A percentile compares a stretch with the other conserved stretches of the same genome.
Evolutionary conservation across 2,329 filamentous ascomycete genomes (phyloP).

Genomic region (Orbilia blumenaviensis): DNA sequence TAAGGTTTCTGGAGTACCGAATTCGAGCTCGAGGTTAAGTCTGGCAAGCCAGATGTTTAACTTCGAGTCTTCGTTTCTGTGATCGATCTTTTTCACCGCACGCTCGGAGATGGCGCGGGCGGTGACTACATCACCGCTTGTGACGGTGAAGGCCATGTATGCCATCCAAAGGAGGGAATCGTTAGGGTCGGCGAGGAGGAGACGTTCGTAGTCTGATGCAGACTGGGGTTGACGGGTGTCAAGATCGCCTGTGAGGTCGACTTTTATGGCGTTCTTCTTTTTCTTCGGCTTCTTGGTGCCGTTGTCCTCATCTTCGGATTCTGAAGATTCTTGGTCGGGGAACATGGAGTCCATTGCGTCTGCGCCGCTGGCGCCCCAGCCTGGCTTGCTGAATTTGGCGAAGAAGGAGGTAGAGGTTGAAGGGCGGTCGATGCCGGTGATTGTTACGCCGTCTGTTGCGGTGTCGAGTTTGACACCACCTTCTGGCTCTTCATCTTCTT

Average conservation of each 20-base stretch:
- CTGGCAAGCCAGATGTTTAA: constrained; percentile 94
- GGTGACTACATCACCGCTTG: constrained; percentile 86
- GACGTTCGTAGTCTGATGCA: constrained; percentile 89
- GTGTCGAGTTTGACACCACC: constrained; percentile 60
- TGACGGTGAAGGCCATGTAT: constrained; percentile 99
- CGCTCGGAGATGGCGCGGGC: constrained; percentile 89
- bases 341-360: constrained; percentile 66
- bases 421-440: constrained; percentile 44
- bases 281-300: constrained; percentile 75
- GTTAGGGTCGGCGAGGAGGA: constrained; percentile 89
- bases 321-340: constrained; percentile 61
- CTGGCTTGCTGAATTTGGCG: constrained; percentile 72
- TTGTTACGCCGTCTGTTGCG: constrained; percentile 58
- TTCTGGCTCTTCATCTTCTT: constrained; percentile 62
- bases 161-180: constrained; percentile 93
- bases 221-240: constrained; percentile 89
- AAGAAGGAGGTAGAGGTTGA: constrained; percentile 63
- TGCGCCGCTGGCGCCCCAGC: constrained; percentile 72
- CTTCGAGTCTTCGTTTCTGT: constrained; percentile 79
- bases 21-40: constrained; percentile 92
- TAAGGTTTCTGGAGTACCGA: constrained; percentile 81
- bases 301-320: constrained; percentile 67
- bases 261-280: constrained; percentile 78
- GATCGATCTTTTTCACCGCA: constrained; percentile 88
- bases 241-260: constrained; percentile 91